Evolutionary conservation across 1,284 basidiomycete species (phyloP), one percentile per base, ranked within the genome.

Genomic region (Chalciporus sp.): DNA sequence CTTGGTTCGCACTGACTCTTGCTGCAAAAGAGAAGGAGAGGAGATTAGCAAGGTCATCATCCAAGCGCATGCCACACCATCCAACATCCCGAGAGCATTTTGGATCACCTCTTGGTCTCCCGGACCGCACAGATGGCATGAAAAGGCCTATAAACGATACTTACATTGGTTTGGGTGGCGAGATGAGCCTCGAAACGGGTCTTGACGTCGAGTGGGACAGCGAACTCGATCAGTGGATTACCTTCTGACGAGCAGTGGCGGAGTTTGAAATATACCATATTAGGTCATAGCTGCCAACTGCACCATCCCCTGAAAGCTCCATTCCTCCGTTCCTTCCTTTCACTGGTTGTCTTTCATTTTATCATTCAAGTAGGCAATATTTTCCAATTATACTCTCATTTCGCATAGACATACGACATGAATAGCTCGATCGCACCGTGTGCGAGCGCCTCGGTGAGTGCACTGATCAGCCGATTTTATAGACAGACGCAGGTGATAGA

Each of bases 151-250:
- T 17, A 4, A 17, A 48, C 7, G 11, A 16, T 41, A 69, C 66
- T 68, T 50, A 68, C 66, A n/a, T 19, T 45, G 14, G 29, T 52
- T 63, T 48, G 47, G 12, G 53, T 12, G 28, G 49, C 41, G 53
- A 56, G 33, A 28, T 23, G 23, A 31, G 44, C 48, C 54, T 66
- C 47, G 58, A 50, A 42, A 43, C 17, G 46, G 41, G 59, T 57
- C 55, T 71, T 58, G 69, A 63, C 65, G 67, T 65, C 67, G 66
- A 53, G 56, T 52, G 47, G 53, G 61, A 56, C 63, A 62, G 55
- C 57, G 57, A 57, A 52, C 66, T 53, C 58, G 17, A 31, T 46
- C 29, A 40, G 27, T n/a, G 20, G 47, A 37, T 39, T 31, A 48
- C 14, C 16, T 55, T 53, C 41, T 23, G 33, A 37, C 28, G 48